phyloP scores from a whole-genome alignment of 1,284 basidiomycete genomes.

The Papiliotrema fonsecae region DNA sequence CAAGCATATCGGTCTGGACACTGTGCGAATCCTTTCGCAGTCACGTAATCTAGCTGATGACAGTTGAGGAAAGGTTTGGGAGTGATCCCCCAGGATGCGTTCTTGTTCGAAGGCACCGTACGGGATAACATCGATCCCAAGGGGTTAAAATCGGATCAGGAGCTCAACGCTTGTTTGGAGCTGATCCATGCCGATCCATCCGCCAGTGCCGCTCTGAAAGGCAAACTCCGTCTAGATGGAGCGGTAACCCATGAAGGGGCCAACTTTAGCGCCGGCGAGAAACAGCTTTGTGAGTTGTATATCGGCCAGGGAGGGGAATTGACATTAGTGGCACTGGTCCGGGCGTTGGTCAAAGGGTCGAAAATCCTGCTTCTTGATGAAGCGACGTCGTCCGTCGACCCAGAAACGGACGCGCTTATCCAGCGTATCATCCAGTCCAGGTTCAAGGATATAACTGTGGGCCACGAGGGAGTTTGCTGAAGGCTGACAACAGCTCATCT shows the following conservation, averaged over 20 bases:
- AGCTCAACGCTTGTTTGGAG: constrained; percentile 53
- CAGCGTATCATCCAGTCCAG: constrained; percentile 69
- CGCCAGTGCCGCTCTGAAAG: constrained; percentile 5
- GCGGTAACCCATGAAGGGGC: constrained; percentile 34
- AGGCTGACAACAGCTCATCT: constrained; percentile 54
- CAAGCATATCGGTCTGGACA: constrained; percentile 55
- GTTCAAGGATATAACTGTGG: constrained; percentile 49
- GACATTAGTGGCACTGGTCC: constrained; percentile 43
- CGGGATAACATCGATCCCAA: constrained; percentile 52
- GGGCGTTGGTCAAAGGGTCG: constrained; percentile 66
- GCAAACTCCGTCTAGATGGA: constrained; percentile 57
- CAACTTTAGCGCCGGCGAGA: constrained; percentile 55
- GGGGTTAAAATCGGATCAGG: constrained; percentile 53
- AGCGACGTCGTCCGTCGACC: constrained; percentile 59
- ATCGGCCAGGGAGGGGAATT: too few relatives aligned
- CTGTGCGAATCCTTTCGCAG: constrained; percentile 13
- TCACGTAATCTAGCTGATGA: neutral
- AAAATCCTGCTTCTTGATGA: constrained; percentile 61
- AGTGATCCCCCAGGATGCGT: constrained; percentile 53
- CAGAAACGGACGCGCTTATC: constrained; percentile 70
- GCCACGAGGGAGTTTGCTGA: neutral
- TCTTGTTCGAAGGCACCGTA: constrained; percentile 32
- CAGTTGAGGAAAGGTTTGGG: constrained; percentile 55
- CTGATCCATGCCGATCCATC: constrained; percentile 44
- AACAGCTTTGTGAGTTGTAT: constrained; percentile 28